phyloP scores from a whole-genome alignment of 2,329 filamentous ascomycete genomes.

The Trichophyton schoenleinii region DNA sequence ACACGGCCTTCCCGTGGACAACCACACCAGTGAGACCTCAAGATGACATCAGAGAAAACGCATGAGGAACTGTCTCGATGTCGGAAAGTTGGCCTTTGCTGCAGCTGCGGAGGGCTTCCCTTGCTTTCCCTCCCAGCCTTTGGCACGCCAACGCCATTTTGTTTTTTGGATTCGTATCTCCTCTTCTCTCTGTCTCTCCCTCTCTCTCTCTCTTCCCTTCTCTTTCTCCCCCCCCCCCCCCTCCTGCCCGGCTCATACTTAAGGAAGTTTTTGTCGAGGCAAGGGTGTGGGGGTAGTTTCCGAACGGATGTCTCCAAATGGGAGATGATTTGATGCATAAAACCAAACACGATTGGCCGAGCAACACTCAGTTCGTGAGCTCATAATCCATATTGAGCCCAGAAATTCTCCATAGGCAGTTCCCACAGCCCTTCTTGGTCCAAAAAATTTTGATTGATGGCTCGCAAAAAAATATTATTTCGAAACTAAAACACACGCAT shows the following conservation, averaged over 20 bases:
- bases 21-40: slow-evolving; percentile 1
- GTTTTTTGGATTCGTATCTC: background rate
- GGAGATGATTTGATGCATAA: background rate
- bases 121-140: no score
- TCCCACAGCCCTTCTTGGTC: no score
- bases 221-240: no score
- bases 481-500: background rate
- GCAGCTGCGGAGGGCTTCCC: background rate
- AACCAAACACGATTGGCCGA: background rate
- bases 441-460: background rate
- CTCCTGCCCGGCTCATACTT: background rate
- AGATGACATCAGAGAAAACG: slow-evolving; percentile 3
- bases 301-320: background rate
- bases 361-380: no score
- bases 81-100: background rate
- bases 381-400: no score
- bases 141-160: no score
- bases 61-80: background rate
- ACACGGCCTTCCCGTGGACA: slow-evolving; percentile 4
- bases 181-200: background rate
- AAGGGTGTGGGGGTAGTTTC: background rate
- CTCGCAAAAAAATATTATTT: background rate
- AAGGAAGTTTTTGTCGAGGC: background rate
- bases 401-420: no score
- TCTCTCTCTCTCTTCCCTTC: background rate